Conservation (phyloP, 2,329 filamentous ascomycete species). For the Claviceps arundinis region DNA sequence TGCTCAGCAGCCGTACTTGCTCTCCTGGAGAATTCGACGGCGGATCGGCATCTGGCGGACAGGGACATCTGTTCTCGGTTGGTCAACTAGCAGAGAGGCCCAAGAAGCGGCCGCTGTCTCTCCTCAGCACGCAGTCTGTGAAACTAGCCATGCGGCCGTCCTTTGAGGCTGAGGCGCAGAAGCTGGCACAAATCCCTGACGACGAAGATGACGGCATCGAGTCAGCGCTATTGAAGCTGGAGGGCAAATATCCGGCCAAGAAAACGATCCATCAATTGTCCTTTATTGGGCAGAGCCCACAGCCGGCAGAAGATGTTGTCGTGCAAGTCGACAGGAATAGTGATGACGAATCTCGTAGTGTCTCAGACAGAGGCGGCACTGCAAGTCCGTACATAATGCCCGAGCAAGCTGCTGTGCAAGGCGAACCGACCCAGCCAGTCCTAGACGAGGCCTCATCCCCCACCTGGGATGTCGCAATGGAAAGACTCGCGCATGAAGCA, state of each 20-base stretch:
- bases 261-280: conserved; percentile 28
- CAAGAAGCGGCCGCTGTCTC: conserved; percentile 33
- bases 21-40: conserved; percentile 13
- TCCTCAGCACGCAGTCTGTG: conserved; percentile 49
- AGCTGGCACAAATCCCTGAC: conserved; percentile 78
- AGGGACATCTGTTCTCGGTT: conserved; percentile 39
- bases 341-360: neutral
- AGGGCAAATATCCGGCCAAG: conserved; percentile 62
- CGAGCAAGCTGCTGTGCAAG: neutral
- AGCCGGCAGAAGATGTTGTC: neutral
- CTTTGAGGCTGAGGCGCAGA: conserved; percentile 79
- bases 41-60: conserved; percentile 10
- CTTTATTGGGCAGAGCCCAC: conserved; percentile 10
- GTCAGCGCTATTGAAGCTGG: conserved; percentile 80
- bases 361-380: no score
- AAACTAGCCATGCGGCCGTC: conserved; percentile 55
- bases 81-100: conserved; percentile 42
- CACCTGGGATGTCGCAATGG: conserved; percentile 7
- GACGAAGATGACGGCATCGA: conserved; percentile 73
- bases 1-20: conserved; percentile 27
- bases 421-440: conserved; percentile 2
- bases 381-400: neutral
- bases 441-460: neutral
- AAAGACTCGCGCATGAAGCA: conserved; percentile 10
- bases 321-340: neutral